Conservation (phyloP, 495 filamentous ascomycete species). For the Trichoderma gamsii region DNA sequence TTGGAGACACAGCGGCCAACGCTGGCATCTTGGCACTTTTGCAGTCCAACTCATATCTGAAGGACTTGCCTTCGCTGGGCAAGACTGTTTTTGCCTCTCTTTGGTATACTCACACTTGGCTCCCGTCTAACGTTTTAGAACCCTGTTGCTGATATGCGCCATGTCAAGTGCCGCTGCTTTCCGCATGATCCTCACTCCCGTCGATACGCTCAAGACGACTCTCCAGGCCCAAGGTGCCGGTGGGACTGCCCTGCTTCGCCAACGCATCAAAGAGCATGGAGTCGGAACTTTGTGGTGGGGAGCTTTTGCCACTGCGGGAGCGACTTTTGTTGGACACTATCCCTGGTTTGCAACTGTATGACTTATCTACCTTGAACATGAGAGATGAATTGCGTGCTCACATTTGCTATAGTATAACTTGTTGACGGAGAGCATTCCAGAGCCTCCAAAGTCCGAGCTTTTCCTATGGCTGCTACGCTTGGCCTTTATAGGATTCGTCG, state of each 20-base stretch:
- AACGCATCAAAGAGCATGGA: conserved; percentile 30
- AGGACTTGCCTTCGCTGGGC: conserved; percentile 24
- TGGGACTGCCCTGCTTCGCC: conserved; percentile 27
- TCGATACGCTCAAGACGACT: conserved; percentile 33
- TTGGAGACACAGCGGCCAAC: conserved; percentile 34
- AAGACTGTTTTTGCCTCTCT: conserved; percentile 31
- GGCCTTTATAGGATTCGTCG: conserved; percentile 31
- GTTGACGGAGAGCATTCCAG: conserved; percentile 21
- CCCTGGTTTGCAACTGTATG: conserved; percentile 32
- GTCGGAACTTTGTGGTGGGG: conserved; percentile 32
- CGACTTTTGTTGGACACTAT: conserved; percentile 32
- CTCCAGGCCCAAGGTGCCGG: conserved; percentile 28
- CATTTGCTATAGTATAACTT: conserved; percentile 24
- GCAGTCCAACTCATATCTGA: conserved; percentile 29
- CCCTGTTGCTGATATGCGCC: neutral
- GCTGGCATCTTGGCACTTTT: conserved; percentile 31
- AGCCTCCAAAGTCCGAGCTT: conserved; percentile 24
- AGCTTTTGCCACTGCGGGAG: conserved; percentile 29
- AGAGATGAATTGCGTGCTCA: neutral
- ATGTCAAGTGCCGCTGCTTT: conserved; percentile 25
- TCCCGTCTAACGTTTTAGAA: neutral
- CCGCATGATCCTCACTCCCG: conserved; percentile 30
- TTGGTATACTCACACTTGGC: conserved; percentile 19
- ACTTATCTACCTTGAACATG: neutral
- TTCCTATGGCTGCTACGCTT: conserved; percentile 27